Evolutionary conservation across 1,284 basidiomycete genomes (phyloP).

Genomic region (Cryptococcus neoformans): DNA sequence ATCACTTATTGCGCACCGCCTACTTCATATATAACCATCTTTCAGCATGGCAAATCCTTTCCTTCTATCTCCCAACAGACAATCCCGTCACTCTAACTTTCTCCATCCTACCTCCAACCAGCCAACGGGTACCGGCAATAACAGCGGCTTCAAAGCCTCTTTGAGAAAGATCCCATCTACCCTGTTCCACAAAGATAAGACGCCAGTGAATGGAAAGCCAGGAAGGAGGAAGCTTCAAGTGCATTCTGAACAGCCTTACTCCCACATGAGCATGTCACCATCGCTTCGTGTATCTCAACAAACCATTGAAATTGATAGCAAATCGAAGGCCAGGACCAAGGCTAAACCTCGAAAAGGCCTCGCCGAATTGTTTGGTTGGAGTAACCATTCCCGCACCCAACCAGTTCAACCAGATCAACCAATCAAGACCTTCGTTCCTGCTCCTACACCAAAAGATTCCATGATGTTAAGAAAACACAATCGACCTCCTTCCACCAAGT

Average conservation of each 20-base stretch:
- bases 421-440: background rate
- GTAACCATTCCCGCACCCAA: slow-evolving; percentile 12
- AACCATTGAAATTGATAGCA: background rate
- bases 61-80: slow-evolving; percentile 8
- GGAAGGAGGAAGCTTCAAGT: slow-evolving; percentile 1
- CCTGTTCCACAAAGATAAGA: slow-evolving; percentile 27
- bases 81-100: slow-evolving; percentile 14
- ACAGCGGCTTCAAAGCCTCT: slow-evolving; percentile 17
- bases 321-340: slow-evolving; percentile 17
- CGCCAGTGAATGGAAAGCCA: slow-evolving; percentile 12
- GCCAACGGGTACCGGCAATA: background rate
- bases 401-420: background rate
- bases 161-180: slow-evolving; percentile 36
- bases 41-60: background rate
- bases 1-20: background rate
- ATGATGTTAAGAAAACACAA: slow-evolving; percentile 14
- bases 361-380: slow-evolving; percentile 35
- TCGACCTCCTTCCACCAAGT: slow-evolving; percentile 12
- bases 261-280: slow-evolving; percentile 1
- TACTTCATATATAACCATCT: background rate
- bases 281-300: background rate
- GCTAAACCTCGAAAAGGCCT: slow-evolving; percentile 32
- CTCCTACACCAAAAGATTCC: slow-evolving; percentile 12
- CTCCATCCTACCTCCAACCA: slow-evolving; percentile 7
- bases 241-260: slow-evolving; percentile 5